Evolutionary conservation across 164 flowering plant genomes (phyloP), one percentile per base, ranked within the genome.

Genomic region (Hamamelis virginiana): DNA sequence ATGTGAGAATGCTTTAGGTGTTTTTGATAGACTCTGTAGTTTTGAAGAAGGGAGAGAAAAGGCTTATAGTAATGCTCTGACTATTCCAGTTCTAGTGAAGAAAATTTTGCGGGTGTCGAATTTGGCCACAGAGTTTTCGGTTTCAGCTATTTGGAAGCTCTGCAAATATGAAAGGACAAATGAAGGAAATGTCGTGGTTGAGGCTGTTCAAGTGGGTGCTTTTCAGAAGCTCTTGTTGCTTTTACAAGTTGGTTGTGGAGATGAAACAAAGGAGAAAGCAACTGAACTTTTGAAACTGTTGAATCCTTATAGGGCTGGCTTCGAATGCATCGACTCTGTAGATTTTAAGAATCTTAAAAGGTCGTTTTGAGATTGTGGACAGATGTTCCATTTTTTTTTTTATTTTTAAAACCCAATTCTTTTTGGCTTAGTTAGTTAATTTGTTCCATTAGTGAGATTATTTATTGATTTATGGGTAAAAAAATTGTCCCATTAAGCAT

Each of bases 171-270:
- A 74, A 26, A 69, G 68, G 63, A 70, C 76, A 33, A 80, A 76
- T 12, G 84, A 67, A 0, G 82, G 66, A 27, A 70, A 69, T 10
- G 90, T 77, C 18, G 1, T 84, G 14, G 77, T 81, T 13, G 95
- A 92, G 68, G 86, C 86, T 9, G 83, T 94, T 55, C 82, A 76
- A 69, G 83, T 81, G 22, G 94, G 97, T 0, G 95, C 90, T 0
- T 90, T 94, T 71, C 93, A 89, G 74, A 92, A 92, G 84, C 81
- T 92, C 1, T 71, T 91, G 85, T 25, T 94, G 80, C 74, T 90
- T 2, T 70, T 94, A 51, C 98, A 94, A 66, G 82, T 92, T 53
- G 95, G 95, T 0, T 90, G 95, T 67, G 78, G 64, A 0, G 95
- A 84, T 58, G 68, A 59, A 50, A 89, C 91, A 5, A 94, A 91